A percentile compares a stretch with the other conserved stretches of the same genome.
phyloP scores from a whole-genome alignment of 441 rosid species.

The Populus hybrid region DNA sequence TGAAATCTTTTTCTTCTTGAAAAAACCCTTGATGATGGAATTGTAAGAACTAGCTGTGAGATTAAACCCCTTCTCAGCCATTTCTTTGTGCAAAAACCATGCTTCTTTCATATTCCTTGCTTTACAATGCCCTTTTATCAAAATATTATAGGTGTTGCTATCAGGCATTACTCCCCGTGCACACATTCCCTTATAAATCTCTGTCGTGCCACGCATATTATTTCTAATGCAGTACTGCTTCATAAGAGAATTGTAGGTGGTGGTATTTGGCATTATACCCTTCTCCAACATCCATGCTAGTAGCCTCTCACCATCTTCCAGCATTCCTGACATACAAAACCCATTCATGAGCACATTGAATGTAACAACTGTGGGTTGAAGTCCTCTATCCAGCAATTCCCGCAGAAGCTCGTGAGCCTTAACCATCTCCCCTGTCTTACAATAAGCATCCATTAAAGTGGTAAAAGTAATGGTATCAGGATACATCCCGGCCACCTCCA shows the following conservation, averaged over 20 bases:
- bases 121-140: conserved; percentile 81
- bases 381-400: conserved; percentile 66
- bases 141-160: conserved; percentile 70
- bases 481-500: conserved; percentile 51
- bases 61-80: conserved; percentile 60
- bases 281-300: conserved; percentile 79
- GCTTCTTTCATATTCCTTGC: conserved; percentile 98
- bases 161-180: conserved; percentile 64
- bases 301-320: conserved; percentile 73
- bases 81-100: conserved; percentile 69
- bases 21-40: conserved; percentile 66
- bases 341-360: conserved; percentile 90
- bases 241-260: conserved; percentile 74
- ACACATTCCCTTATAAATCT: conserved; percentile 55
- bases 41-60: conserved; percentile 56
- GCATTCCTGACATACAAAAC: conserved; percentile 71
- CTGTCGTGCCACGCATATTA: conserved; percentile 45
- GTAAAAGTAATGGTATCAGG: conserved; percentile 79
- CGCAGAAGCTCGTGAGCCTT: conserved; percentile 64
- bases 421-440: conserved; percentile 64
- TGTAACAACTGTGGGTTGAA: conserved; percentile 74
- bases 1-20: conserved; percentile 58
- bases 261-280: conserved; percentile 69
- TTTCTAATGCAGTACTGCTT: conserved; percentile 64
- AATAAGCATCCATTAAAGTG: conserved; percentile 77